These are phyloP conservation scores for Dendrobium chrysotoxum DNA, from an alignment of 106 monocot species.

Conservation along the genomic window DNA sequence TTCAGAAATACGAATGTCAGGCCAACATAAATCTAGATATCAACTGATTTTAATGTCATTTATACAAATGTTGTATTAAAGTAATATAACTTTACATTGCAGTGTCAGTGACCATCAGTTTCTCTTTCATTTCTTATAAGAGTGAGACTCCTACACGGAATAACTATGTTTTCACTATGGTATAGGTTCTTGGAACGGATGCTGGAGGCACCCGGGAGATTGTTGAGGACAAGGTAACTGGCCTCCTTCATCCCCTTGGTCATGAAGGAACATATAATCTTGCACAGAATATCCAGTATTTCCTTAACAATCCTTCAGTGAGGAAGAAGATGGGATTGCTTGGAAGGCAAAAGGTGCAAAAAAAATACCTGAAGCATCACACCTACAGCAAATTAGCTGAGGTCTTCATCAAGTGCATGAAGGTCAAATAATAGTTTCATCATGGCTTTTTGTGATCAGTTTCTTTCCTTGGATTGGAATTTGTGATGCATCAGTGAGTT, in stretches of 20 bases:
- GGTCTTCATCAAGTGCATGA: constrained; percentile 70
- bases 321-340: constrained; percentile 34
- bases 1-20: too few species aligned
- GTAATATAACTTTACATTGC: too few species aligned
- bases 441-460: background rate
- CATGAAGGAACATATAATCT: constrained; percentile 14
- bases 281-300: constrained; percentile 7
- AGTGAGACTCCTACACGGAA: background rate
- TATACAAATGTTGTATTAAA: too few species aligned
- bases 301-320: background rate
- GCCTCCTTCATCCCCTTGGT: constrained; percentile 4
- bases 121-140: too few species aligned
- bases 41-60: too few species aligned
- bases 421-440: constrained; percentile 26
- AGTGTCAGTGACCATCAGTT: too few species aligned
- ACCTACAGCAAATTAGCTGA: constrained; percentile 57
- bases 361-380: constrained; percentile 67
- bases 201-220: constrained; percentile 19
- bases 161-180: background rate
- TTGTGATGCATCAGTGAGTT: background rate
- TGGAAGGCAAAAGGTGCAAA: constrained; percentile 51
- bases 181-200: constrained; percentile 85
- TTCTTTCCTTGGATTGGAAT: background rate
- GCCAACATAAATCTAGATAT: too few species aligned
- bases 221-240: constrained; percentile 6